Conservation (phyloP, 495 filamentous ascomycete genomes). For the Lepraria neglecta region DNA sequence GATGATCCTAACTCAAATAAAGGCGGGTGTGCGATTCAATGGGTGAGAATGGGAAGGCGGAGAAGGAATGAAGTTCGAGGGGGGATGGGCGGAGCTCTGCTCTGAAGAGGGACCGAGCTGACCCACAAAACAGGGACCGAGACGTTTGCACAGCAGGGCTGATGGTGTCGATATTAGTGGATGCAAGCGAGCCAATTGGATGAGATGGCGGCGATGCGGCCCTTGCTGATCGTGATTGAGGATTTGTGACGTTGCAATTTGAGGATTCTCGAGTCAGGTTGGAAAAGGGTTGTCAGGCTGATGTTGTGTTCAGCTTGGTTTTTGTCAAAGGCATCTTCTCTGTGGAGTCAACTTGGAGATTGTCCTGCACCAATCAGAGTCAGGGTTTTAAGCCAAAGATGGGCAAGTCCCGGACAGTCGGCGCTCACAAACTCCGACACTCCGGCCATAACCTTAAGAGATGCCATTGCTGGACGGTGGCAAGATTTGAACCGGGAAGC, state of each 20-base stretch:
- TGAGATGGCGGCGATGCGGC: not conserved
- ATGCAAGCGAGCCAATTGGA: constrained; percentile 17
- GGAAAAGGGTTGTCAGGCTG: too few species aligned
- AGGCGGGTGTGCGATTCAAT: constrained; percentile 9
- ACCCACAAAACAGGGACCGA: constrained; percentile 8
- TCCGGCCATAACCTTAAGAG: too few species aligned
- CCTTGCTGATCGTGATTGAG: constrained; percentile 2
- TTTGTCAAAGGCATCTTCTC: too few species aligned
- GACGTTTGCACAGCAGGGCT: not conserved
- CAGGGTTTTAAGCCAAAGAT: too few species aligned
- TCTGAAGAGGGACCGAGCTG: constrained; percentile 10
- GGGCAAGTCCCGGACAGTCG: too few species aligned
- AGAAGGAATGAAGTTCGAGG: constrained; percentile 3
- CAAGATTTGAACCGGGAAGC: too few species aligned
- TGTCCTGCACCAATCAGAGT: too few species aligned
- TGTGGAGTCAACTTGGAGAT: too few species aligned
- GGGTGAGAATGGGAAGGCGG: not conserved
- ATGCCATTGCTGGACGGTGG: too few species aligned
- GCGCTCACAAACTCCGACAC: too few species aligned
- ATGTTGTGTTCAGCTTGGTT: too few species aligned
- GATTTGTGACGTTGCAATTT: not conserved
- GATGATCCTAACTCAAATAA: constrained; percentile 6
- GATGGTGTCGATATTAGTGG: constrained; percentile 9
- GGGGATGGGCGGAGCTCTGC: constrained; percentile 1
- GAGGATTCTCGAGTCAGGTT: too few species aligned